Base-by-base conservation (phyloP, 305 asterid genomes). In the Fraxinus latifolia region DNA sequence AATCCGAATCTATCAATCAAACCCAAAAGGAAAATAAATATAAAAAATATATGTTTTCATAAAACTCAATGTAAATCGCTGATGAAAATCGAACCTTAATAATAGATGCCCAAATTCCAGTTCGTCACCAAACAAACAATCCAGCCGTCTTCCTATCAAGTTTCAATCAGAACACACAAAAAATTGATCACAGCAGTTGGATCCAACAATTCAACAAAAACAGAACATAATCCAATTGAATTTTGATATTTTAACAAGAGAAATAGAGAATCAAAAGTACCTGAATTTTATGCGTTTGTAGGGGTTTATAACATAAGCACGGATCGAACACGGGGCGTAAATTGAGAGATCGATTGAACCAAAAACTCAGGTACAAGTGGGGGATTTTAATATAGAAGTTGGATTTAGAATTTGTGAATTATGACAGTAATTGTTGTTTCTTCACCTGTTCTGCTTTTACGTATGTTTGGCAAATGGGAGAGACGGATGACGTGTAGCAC, bases 91-190 rank as follows among this genome's bases (percentile, higher is more conserved):
- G 34, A 21, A 75, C 55, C 60, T 75, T 39, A 17, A 53, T 7
- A 76, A 76, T 44, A 31, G 67, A 39, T 36, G 79, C 67, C 65
- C 21, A 42, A 76, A 76, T 44, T 42, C 67, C 79, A 47, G 79
- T 76, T 33, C 79, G 12, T 76, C 27, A 8, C 25, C 62, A 71
- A 71, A 33, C 39, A 68, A 29, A 29, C 39, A 71, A 71, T 31
- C 44, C 44, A 34, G 32, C 58, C 60, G 60, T 17, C 50, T 76
- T 21, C 79, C 79, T 14, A 58, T 47, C 67, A 76, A 7, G 36
- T n/a, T 42, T 76, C 36, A 47, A 76, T 42, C 79, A 23, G 23
- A 25, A 5, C 19, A 44, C 17, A 44, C 6, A 37, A 39, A 6
- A 36, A 76, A 42, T 4, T 76, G 5, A 76, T 27, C 58, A 76